Evolutionary conservation across 345 rosid species (phyloP), one percentile per base, ranked within the genome.

Genomic region (Brassica nigra): DNA sequence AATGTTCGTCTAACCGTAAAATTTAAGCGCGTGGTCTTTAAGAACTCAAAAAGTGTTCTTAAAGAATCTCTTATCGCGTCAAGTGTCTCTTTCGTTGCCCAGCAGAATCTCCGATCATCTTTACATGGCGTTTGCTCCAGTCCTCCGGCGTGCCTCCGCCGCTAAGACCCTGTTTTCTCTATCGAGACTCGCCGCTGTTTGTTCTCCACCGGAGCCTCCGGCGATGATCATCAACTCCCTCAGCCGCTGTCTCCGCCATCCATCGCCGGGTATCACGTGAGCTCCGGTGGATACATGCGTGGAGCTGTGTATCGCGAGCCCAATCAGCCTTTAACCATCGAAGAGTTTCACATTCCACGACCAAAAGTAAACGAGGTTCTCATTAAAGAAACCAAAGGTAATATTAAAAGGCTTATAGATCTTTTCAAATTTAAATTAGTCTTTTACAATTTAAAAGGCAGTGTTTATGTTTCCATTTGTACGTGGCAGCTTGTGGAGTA

Each of bases 321-420:
- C n/a, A 79, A 85, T 39, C 85, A 79, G 62, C 97, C 99, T 9
- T 82, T 95, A 63, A 87, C 97, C 36, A 84, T 95, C 62, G 99
- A 95, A 80, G 89, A 93, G 23, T 90, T 95, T 76, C 95, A 88
- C 36, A 78, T 95, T 73, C 99, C 99, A 34, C 89, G 92, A 2
- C 99, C 99, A 37, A 89, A 91, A 82, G 78, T 89, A 8, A 90
- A 89, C 28, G 98, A 95, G 80, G n/a, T 95, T 72, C 96, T 95
- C 76, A 83, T 95, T 78, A 93, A 91, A n/a, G n/a, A n/a, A 83
- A 92, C 96, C 37, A 33, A 33, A 6, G 37, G 98, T 90, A 44
- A 30, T 47, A 23, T 2, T 29, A 29, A 18, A 18, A 18, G 18
- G 18, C 18, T 18, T 18, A 18, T 18, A 18, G 18, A 18, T 18